These are phyloP conservation scores for Colletotrichum higginsianum DNA, from an alignment of 2,329 filamentous ascomycete species.

Conservation along the genomic window DNA sequence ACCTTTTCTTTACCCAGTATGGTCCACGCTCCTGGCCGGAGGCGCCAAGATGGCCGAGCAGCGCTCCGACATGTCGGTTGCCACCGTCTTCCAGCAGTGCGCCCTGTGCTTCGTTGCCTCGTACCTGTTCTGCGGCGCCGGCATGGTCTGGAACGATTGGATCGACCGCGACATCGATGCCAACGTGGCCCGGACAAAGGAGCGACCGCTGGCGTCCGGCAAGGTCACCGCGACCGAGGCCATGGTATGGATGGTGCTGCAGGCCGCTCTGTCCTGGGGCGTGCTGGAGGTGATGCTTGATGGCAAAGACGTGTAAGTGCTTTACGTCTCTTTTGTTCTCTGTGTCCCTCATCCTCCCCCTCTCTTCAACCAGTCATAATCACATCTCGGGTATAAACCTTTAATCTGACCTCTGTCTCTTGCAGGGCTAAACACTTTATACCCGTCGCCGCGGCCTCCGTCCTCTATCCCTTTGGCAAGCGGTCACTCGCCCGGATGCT, in stretches of 20 bases:
- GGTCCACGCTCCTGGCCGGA: conserved; percentile 29
- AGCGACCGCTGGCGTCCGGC: conserved; percentile 47
- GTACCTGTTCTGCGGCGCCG: conserved; percentile 48
- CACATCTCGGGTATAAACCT: not conserved
- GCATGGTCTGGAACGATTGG: conserved; percentile 51
- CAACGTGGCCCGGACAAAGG: conserved; percentile 48
- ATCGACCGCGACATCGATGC: conserved; percentile 49
- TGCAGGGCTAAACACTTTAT: conserved; percentile 44
- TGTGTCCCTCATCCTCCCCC: no score
- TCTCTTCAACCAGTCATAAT: no score
- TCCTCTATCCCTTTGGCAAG: conserved; percentile 46
- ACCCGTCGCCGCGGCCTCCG: conserved; percentile 42
- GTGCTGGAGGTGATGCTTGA: conserved; percentile 22
- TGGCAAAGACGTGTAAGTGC: conserved; percentile 30
- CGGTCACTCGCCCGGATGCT: conserved; percentile 41
- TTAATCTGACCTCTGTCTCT: not conserved
- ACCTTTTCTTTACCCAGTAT: conserved; percentile 9
- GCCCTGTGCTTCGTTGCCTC: conserved; percentile 44
- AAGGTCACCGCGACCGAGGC: conserved; percentile 45
- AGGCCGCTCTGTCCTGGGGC: conserved; percentile 16
- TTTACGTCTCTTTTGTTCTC: not conserved
- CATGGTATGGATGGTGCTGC: conserved; percentile 36
- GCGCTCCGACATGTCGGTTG: conserved; percentile 10
- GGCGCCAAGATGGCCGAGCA: conserved; percentile 18
- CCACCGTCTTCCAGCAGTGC: conserved; percentile 44